Percentiles rank a stretch among this genome's conserved stretches.
phyloP scores from a whole-genome alignment of 768 basidiomycete genomes.

The Tricholoma sp. region DNA sequence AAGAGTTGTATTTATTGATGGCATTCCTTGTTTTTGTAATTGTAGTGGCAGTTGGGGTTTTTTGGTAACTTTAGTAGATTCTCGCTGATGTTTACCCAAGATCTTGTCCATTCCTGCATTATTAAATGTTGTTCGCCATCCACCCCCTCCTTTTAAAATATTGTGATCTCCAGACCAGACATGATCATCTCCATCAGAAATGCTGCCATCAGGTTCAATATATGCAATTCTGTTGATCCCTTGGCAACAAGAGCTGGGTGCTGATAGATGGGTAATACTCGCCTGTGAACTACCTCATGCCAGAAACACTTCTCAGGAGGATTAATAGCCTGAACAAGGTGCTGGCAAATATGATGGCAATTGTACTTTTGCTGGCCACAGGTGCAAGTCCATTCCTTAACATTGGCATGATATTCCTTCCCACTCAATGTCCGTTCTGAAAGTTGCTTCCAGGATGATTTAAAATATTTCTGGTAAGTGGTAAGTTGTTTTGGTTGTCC shows the following conservation, averaged over 20 bases:
- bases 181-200: too few species aligned
- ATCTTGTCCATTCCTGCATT: not conserved
- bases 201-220: too few species aligned
- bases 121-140: constrained; percentile 2
- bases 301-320: constrained; percentile 14
- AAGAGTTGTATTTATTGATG: not conserved
- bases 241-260: constrained; percentile 8
- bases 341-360: constrained; percentile 25
- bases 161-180: not conserved
- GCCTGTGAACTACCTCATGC: constrained; percentile 15
- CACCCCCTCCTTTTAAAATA: constrained; percentile 4
- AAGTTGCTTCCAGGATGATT: too few species aligned
- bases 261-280: constrained; percentile 16
- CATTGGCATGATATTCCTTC: too few species aligned
- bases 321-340: constrained; percentile 24
- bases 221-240: too few species aligned
- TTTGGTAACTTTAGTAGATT: not conserved
- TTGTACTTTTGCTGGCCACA: constrained; percentile 18
- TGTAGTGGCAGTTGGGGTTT: not conserved
- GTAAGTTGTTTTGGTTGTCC: constrained; percentile 18
- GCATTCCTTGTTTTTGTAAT: constrained; percentile 1
- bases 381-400: too few species aligned
- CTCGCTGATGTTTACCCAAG: constrained; percentile 4
- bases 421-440: too few species aligned
- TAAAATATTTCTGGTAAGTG: constrained; percentile 18